Percentiles rank a stretch among this genome's conserved stretches.
These are phyloP conservation scores for Xylaria nigripes DNA, from an alignment of 495 filamentous ascomycete species.

Conservation along the genomic window DNA sequence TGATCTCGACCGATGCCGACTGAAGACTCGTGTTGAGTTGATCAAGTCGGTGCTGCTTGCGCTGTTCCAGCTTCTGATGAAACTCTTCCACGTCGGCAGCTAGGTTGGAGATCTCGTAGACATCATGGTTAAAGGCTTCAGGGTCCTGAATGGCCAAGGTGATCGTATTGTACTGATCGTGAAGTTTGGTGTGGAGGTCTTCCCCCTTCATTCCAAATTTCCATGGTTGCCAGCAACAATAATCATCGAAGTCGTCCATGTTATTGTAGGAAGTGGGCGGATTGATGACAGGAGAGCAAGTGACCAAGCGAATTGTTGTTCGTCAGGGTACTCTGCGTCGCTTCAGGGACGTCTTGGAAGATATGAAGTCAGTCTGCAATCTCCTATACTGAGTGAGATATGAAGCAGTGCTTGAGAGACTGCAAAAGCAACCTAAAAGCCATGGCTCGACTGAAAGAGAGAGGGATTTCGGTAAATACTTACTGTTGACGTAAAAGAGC, in stretches of 20 bases:
- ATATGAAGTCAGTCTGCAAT: no score
- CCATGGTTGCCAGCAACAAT: slow-evolving; percentile 42
- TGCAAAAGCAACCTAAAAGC: no score
- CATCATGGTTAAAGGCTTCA: slow-evolving; percentile 28
- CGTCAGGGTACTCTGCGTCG: slow-evolving; percentile 1
- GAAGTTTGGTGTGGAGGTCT: slow-evolving; percentile 28
- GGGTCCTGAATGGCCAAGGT: slow-evolving; percentile 26
- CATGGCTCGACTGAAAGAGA: no score
- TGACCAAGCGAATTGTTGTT: not conserved
- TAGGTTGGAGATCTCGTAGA: slow-evolving; percentile 36
- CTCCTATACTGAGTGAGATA: no score
- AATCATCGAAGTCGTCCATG: slow-evolving; percentile 40
- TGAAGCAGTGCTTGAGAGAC: no score
- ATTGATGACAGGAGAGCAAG: not conserved
- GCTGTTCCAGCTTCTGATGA: slow-evolving; percentile 35
- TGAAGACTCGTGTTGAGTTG: slow-evolving; percentile 41
- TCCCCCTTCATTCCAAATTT: slow-evolving; percentile 37
- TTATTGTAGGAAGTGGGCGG: slow-evolving; percentile 11
- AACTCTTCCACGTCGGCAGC: slow-evolving; percentile 38
- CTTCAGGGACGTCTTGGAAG: not conserved
- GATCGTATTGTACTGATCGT: slow-evolving; percentile 29
- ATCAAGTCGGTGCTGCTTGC: slow-evolving; percentile 39
- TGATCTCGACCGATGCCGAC: slow-evolving; percentile 44
- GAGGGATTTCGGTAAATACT: not conserved
- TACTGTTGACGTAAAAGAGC: slow-evolving; percentile 33